Evolutionary conservation across 73 alveolate genomes (phyloP), one percentile per base, ranked within the genome.

Genomic region (Paramecium octaurelia): DNA sequence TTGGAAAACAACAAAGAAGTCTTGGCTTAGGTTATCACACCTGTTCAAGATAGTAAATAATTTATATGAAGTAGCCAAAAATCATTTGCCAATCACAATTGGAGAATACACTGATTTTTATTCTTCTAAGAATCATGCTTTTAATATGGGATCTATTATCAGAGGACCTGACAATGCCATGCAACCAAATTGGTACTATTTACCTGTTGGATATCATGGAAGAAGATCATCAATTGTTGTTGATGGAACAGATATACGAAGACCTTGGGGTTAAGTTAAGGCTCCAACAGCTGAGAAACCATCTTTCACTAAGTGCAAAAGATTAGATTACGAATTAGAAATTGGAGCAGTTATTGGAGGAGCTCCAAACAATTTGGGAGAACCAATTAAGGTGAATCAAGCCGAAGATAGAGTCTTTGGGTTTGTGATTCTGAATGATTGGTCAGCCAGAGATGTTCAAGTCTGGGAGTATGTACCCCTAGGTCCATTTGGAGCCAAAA

Each of bases 181-280:
- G 76, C 95, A 97, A 93, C 98, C 99, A 27, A 98, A 98, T 96
- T 98, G 99, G 99, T 92, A 93, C 34, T 98, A 97, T 86, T 84
- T 98, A 38, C 99, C 99, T 11, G 99, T 98, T 29, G 99, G 99
- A n/a, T 98, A 98, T 95, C 99, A 98, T 90, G 99, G 99, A 31
- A 94, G 99, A 73, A 96, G 98, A 24, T 95, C 99, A 34, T 94
- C 99, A 58, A 96, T 97, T 42, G 98, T 97, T 35, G 43, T 97
- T 4, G 68, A 88, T 70, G 97, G 97, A 16, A 77, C 95, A 31
- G 96, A 93, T 70, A 88, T 96, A 34, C 64, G 96, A 86, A 92
- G 99, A 92, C 99, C 99, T 21, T 92, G 93, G 91, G 99, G 99
- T 29, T 92, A 96, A 57, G 94, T 85, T 7, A 77, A 93, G 86